Conservation (phyloP, 2,329 filamentous ascomycete genomes). For the Dothistroma septosporum region DNA sequence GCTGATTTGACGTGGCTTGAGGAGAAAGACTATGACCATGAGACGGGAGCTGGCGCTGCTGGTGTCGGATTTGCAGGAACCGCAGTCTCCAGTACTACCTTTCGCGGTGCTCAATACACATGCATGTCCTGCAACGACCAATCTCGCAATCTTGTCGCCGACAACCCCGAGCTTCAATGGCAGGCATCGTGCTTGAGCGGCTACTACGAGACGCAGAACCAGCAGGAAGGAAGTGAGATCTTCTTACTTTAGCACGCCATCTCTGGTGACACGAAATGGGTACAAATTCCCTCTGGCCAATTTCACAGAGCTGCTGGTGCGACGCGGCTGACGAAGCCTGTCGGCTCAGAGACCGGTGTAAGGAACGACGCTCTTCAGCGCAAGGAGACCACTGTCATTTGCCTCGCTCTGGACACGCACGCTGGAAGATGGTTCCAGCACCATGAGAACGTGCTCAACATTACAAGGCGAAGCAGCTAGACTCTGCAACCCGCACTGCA, state of each 20-base stretch:
- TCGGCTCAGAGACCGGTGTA: conserved; percentile 44
- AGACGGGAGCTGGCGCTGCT: conserved; percentile 38
- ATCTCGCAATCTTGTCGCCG: conserved; percentile 38
- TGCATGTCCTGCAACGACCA: conserved; percentile 48
- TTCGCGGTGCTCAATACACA: conserved; percentile 53
- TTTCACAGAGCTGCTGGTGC: conserved; percentile 59
- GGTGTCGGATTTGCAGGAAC: conserved; percentile 56
- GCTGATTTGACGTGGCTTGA: conserved; percentile 41
- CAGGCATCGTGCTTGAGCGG: conserved; percentile 67
- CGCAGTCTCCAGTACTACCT: conserved; percentile 56
- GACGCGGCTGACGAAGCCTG: conserved; percentile 52
- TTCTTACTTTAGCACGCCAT: conserved; percentile 60
- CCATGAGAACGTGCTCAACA: neutral
- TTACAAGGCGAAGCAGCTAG: neutral
- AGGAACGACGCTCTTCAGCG: conserved; percentile 53
- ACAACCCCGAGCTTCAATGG: conserved; percentile 65
- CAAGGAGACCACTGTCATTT: conserved; percentile 33
- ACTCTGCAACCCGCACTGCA: neutral
- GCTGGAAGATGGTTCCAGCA: conserved; percentile 21
- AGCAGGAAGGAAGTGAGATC: conserved; percentile 54
- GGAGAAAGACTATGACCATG: conserved; percentile 37
- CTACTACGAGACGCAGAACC: conserved; percentile 62
- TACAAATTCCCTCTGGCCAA: conserved; percentile 63
- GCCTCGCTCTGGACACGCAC: conserved; percentile 27
- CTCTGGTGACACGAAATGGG: conserved; percentile 54